These are phyloP conservation scores for Pseudoscleropodium purum DNA, from an alignment of 225 moss, liverwort and hornwort genomes.

Conservation along the genomic window DNA sequence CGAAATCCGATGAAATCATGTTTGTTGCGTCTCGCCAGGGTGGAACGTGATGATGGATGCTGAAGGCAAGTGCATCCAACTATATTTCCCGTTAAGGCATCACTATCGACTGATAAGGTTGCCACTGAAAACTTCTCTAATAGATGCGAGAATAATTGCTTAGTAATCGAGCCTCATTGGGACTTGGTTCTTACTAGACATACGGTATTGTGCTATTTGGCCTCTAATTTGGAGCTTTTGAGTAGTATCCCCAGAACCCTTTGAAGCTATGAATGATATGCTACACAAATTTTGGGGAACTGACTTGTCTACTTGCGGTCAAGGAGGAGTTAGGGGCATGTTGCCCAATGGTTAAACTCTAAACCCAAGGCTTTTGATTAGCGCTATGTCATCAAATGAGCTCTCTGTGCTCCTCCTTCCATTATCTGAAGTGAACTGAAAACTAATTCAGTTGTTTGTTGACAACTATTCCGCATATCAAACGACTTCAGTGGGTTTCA, in stretches of 20 bases:
- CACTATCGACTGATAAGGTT: background rate
- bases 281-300: background rate
- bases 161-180: background rate
- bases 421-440: background rate
- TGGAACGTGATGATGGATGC: slow-evolving; percentile 1
- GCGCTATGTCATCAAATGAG: background rate
- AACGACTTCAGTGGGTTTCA: background rate
- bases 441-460: too few relatives aligned
- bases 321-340: background rate
- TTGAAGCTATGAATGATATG: background rate
- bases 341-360: background rate
- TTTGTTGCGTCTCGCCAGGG: background rate
- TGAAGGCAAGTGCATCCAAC: background rate
- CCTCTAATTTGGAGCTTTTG: background rate
- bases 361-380: background rate
- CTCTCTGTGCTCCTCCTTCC: background rate
- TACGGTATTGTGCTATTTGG: background rate
- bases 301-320: background rate
- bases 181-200: background rate
- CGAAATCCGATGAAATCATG: slow-evolving; percentile 6
- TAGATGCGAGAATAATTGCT: background rate
- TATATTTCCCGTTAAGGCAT: background rate
- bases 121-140: background rate
- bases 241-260: background rate
- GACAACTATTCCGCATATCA: background rate